Evolutionary conservation across 2,329 filamentous ascomycete species (phyloP), one percentile per base, ranked within the genome.

Genomic region (Sporothrix pseudoabietina): DNA sequence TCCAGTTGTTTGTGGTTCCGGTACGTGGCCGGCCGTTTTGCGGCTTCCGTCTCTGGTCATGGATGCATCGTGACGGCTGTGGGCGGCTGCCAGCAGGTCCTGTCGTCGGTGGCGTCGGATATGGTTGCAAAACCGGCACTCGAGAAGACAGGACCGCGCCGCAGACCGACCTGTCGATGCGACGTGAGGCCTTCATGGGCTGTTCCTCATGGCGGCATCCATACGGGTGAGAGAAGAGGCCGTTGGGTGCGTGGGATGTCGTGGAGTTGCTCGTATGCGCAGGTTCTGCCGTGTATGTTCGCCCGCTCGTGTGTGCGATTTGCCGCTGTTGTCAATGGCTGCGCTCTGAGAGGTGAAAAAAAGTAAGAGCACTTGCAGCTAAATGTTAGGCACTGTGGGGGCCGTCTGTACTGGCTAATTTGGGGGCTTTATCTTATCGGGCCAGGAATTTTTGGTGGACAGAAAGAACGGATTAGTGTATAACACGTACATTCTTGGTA

Each of bases 141-240:
- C 83, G 83, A 81, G 81, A 82, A 77, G 83, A 82, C 79, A 86
- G 82, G 81, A 87, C 84, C 80, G 86, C 85, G 84, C 85, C 83
- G 83, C 85, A 87, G 83, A 87, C 85, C 83, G 86, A 86, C 84
- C 86, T 83, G 82, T 89, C 86, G 82, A 88, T 84, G 86, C 85
- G 86, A 82, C 83, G 85, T 78, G 84, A 82, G 82, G 85, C 82
- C 86, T 85, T 89, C 87, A 89, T 89, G 86, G 83, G 87, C 82
- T 84, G 82, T 83, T 85, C 83, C 80, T 83, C 85, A 87, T 87
- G 81, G 77, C 83, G 77, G 76, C 78, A 74, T 76, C 77, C 76
- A 76, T 77, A 75, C 39, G 41, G 26, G 57, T 57, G 49, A 10
- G 41, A 4, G 54, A 3, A 10, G 35, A 12, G 39, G 22, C 16